Evolutionary conservation across 192 early-diverging fungal genomes (phyloP).

Genomic region (Geosiphon pyriformis): DNA sequence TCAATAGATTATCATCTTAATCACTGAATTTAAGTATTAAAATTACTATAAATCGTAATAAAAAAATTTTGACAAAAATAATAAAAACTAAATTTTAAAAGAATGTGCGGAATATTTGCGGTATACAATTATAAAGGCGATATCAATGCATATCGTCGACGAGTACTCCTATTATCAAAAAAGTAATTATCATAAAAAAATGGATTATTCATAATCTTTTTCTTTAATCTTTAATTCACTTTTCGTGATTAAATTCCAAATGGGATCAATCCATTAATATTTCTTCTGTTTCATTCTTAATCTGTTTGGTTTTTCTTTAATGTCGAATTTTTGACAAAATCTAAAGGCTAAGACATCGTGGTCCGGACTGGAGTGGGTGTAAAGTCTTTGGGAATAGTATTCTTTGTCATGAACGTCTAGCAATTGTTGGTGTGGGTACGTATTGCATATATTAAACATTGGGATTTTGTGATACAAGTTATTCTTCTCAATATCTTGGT

Average conservation of each 20-base stretch:
- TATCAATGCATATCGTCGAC: slow-evolving; percentile 67
- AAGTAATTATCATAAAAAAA: slow-evolving; percentile 57
- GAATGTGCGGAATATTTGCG: slow-evolving; percentile 98
- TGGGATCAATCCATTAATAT: no score
- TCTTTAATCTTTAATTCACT: no score
- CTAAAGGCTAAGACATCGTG: slow-evolving; percentile 88
- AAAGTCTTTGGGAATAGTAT: slow-evolving; percentile 76
- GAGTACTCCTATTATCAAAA: slow-evolving; percentile 82
- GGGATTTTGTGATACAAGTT: no score
- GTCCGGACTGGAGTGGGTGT: slow-evolving; percentile 98
- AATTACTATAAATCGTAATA: no score
- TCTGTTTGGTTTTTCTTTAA: background rate
- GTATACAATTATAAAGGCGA: slow-evolving; percentile 84
- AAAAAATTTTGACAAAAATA: no score
- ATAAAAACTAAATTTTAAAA: no score
- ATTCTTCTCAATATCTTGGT: no score
- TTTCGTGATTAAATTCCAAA: no score
- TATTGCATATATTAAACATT: slow-evolving; percentile 18
- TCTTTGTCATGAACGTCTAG: slow-evolving; percentile 94
- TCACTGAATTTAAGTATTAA: no score
- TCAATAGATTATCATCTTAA: no score
- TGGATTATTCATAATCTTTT: no score
- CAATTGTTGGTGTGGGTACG: slow-evolving; percentile 95
- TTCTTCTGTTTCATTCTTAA: background rate
- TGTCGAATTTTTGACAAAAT: background rate